phyloP scores from a whole-genome alignment of 192 early-diverging fungal species.

The Coemansia brasiliensis region DNA sequence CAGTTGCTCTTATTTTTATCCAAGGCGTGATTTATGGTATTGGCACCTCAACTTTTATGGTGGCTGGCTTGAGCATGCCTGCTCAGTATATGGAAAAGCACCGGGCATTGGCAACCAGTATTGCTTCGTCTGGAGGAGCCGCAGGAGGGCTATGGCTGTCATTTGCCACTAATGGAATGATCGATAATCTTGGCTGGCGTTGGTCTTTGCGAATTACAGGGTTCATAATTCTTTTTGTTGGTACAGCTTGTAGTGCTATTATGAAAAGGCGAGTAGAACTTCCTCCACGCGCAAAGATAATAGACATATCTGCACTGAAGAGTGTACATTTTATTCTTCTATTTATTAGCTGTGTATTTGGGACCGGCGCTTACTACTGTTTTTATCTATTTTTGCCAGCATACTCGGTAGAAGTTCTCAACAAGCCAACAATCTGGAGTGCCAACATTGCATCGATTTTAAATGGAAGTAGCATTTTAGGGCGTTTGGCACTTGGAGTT shows the following conservation, averaged over 20 bases:
- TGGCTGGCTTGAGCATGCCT: slow-evolving; percentile 63
- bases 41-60: slow-evolving; percentile 60
- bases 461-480: slow-evolving; percentile 26
- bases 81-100: slow-evolving; percentile 70
- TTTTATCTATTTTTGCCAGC: too few species aligned
- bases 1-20: slow-evolving; percentile 66
- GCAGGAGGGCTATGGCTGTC: slow-evolving; percentile 70
- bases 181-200: slow-evolving; percentile 57
- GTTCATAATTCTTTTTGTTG: slow-evolving; percentile 36
- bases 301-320: too few species aligned
- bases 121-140: slow-evolving; percentile 68
- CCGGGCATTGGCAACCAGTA: slow-evolving; percentile 66
- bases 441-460: slow-evolving; percentile 34
- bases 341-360: too few species aligned
- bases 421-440: slow-evolving; percentile 20
- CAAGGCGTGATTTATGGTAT: slow-evolving; percentile 75
- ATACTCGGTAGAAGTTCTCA: slow-evolving; percentile 6
- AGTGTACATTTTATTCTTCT: too few species aligned
- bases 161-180: slow-evolving; percentile 55
- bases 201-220: slow-evolving; percentile 74
- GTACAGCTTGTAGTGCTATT: background rate
- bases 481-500: slow-evolving; percentile 26
- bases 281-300: too few species aligned
- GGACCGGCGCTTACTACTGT: too few species aligned
- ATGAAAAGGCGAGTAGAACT: too few species aligned